Evolutionary conservation across 139 green algal genomes (phyloP).

Genomic region (Chlamydomonas sp.): DNA sequence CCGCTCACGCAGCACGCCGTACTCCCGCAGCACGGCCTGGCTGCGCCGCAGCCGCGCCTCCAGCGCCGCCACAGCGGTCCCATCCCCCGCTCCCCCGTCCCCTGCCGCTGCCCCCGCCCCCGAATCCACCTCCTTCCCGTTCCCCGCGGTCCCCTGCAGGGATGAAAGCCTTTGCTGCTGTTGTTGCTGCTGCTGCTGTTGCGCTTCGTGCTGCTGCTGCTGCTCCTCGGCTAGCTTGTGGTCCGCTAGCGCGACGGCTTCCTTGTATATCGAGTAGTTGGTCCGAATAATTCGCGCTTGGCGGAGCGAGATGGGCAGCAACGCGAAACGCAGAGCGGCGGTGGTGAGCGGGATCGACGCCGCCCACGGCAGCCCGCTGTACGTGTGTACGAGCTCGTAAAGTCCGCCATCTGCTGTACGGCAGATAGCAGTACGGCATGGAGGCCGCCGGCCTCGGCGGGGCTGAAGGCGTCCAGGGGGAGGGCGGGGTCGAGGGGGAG

Average conservation of each 20-base stretch:
- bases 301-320: conserved; percentile 57
- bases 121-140: background rate
- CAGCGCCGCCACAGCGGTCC: background rate
- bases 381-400: conserved; percentile 39
- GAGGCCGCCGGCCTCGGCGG: conserved; percentile 3
- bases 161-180: background rate
- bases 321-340: conserved; percentile 41
- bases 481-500: background rate
- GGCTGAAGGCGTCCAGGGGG: background rate
- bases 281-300: conserved; percentile 49
- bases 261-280: conserved; percentile 54
- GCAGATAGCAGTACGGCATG: background rate
- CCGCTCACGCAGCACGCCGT: conserved; percentile 54
- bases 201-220: background rate
- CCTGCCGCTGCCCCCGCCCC: background rate
- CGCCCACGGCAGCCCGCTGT: conserved; percentile 62
- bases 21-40: conserved; percentile 47
- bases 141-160: too few species aligned
- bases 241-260: conserved; percentile 44
- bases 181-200: conserved; percentile 13
- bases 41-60: background rate
- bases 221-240: conserved; percentile 1
- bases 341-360: conserved; percentile 61
- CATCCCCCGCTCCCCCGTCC: background rate
- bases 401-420: background rate